These are phyloP conservation scores for Debaryomycetaceae sp. DNA, from an alignment of 1,139 yeast genomes.

Conservation along the genomic window DNA sequence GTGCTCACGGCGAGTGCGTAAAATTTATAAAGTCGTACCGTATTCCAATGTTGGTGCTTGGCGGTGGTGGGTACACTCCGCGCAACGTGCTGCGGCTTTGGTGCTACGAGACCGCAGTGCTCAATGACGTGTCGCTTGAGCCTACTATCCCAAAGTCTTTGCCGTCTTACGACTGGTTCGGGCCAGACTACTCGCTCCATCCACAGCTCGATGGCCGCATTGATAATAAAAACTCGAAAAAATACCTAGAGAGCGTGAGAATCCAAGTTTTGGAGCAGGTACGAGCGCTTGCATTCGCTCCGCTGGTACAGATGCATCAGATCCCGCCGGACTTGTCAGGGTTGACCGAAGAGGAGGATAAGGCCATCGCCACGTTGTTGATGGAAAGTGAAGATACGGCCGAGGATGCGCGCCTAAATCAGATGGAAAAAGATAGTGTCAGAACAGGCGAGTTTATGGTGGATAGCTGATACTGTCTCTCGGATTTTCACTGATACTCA, in stretches of 20 bases:
- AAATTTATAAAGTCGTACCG: conserved; percentile 77
- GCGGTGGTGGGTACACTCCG: conserved; percentile 98
- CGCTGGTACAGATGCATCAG: conserved; percentile 86
- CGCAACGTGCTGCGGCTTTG: conserved; percentile 89
- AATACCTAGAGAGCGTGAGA: conserved; percentile 71
- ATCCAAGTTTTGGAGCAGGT: conserved; percentile 74
- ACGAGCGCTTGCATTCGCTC: conserved; percentile 79
- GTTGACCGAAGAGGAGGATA: conserved; percentile 51
- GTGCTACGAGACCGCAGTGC: conserved; percentile 88
- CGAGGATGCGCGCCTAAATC: not conserved
- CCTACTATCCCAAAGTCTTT: conserved; percentile 65
- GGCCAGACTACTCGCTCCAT: conserved; percentile 84
- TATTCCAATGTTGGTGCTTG: conserved; percentile 80
- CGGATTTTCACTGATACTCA: too few species aligned
- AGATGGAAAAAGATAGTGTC: not conserved
- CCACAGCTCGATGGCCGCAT: conserved; percentile 83
- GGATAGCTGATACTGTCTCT: not conserved
- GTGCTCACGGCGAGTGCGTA: conserved; percentile 94
- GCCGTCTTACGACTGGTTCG: conserved; percentile 83
- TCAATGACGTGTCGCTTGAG: conserved; percentile 69
- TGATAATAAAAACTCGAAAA: conserved; percentile 79
- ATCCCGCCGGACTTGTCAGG: conserved; percentile 79
- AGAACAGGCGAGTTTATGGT: not conserved
- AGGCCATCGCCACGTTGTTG: conserved; percentile 37
- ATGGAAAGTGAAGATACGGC: conserved; percentile 22